Base-by-base conservation (phyloP, 768 basidiomycete genomes). In the Cystofilobasidium bisporidii region DNA sequence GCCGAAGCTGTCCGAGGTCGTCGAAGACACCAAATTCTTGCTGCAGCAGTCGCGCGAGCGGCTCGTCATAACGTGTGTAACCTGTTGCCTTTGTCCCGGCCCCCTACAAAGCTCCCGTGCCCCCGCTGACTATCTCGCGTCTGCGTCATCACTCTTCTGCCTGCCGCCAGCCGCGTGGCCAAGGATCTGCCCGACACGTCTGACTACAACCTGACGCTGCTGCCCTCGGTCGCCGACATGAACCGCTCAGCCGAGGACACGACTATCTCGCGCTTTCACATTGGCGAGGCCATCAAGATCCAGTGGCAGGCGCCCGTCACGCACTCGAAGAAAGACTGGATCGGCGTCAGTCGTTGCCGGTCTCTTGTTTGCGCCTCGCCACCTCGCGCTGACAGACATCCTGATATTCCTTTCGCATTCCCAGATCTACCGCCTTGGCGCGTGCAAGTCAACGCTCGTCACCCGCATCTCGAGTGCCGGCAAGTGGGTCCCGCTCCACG, bases 281-380 rank as follows among this genome's bases (percentile, higher is more conserved):
- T 97, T 58, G 96, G 96, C 40, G 90, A 98, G 75, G 86, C 88
- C 1, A 91, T 99, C 72, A 81, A 77, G 2, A 81, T 99, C 56
- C 82, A 83, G 57, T 98, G 93, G 93, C 84, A 85, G 71, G 93
- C 89, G 0, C 93, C 94, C 0, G 78, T 80, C 41, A 82, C 84
- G 63, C 94, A 97, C 74, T 93, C 92, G 32, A 82, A 89, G 17
- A 85, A 85, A 72, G 96, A 99, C 76, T 98, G 96, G 96, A 88
- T 99, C 73, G 96, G 93, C 18, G 83, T 97, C 20, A 57, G 60
- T 58, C 2, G 48, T 45, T 32, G 38, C n/a, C n/a, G n/a, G n/a
- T 48, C 38, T 45, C 59, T 36, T n/a, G 18, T 30, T 14, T 66
- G 60, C 59, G 63, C 70, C 36, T 36, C 36, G 36, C 36, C 36